Conservation (phyloP, 2,329 filamentous ascomycete genomes). For the Fusarium penzigii region DNA sequence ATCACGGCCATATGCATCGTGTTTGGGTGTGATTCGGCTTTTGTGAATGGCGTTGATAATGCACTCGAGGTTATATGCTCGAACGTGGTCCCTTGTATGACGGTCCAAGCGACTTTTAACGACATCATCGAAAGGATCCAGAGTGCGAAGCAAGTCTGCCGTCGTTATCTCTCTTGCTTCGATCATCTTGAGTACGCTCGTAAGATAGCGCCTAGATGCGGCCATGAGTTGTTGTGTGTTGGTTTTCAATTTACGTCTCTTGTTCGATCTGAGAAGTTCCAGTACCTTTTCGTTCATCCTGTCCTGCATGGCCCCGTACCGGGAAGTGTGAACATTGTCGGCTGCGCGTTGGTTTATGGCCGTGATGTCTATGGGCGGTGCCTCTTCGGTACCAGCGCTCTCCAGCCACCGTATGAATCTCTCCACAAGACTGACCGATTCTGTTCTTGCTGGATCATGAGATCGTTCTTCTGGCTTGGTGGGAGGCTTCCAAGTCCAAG, state of each 20-base stretch:
- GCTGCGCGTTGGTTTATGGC: not conserved
- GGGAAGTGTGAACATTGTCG: not conserved
- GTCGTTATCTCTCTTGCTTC: slow-evolving; percentile 8
- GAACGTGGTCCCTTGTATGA: slow-evolving; percentile 9
- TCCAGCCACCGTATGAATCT: slow-evolving; percentile 33
- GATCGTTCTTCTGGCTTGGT: slow-evolving; percentile 32
- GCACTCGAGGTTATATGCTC: slow-evolving; percentile 7
- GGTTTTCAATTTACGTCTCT: not conserved
- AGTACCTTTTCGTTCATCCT: not conserved
- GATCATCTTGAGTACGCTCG: slow-evolving; percentile 11
- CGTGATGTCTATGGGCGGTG: not conserved
- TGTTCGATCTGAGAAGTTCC: not conserved
- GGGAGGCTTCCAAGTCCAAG: slow-evolving; percentile 56
- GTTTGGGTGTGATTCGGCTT: not conserved
- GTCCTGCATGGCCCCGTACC: not conserved
- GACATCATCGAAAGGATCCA: slow-evolving; percentile 19
- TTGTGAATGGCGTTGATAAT: slow-evolving; percentile 14
- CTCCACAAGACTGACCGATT: slow-evolving; percentile 27
- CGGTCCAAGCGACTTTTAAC: slow-evolving; percentile 1
- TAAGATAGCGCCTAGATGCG: slow-evolving; percentile 9
- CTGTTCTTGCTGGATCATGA: slow-evolving; percentile 16
- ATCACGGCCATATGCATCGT: slow-evolving; percentile 7
- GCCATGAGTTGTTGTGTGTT: not conserved
- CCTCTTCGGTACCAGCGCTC: slow-evolving; percentile 4
- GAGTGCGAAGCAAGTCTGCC: slow-evolving; percentile 16